A percentile compares a stretch with the other conserved stretches of the same genome.
These are phyloP conservation scores for Candida sanyaensis DNA, from an alignment of 1,139 yeast genomes.

Conservation along the genomic window DNA sequence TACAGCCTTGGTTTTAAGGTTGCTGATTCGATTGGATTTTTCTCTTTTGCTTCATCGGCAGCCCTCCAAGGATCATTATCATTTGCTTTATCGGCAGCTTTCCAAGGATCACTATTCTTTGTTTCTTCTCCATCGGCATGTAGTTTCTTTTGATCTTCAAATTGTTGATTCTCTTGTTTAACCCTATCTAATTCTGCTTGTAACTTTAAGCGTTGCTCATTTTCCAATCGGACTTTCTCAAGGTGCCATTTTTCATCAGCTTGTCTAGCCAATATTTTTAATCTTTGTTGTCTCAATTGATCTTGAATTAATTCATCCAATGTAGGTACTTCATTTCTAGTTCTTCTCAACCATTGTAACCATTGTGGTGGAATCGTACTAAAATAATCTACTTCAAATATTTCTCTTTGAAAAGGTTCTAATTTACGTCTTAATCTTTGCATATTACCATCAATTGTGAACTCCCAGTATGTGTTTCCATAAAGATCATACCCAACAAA, in stretches of 20 bases:
- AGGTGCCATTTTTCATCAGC: conserved; percentile 63
- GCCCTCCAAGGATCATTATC: background rate
- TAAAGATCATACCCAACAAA: conserved; percentile 75
- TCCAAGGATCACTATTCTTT: too few relatives aligned
- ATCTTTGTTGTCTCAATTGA: conserved; percentile 52
- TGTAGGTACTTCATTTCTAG: conserved; percentile 61
- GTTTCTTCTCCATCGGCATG: conserved; percentile 1
- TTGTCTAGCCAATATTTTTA: conserved; percentile 56
- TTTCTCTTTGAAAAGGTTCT: conserved; percentile 43
- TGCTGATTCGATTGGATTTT: conserved; percentile 39
- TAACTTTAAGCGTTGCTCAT: conserved; percentile 33
- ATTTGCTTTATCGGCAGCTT: too few relatives aligned
- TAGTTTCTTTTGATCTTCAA: conserved; percentile 10
- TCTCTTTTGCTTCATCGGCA: conserved; percentile 28
- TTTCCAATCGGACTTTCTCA: conserved; percentile 39
- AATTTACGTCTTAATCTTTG: conserved; percentile 50
- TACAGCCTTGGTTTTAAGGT: conserved; percentile 29
- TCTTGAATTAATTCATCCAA: conserved; percentile 63
- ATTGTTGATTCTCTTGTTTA: conserved; percentile 20
- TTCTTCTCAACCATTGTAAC: conserved; percentile 77
- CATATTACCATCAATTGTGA: conserved; percentile 51
- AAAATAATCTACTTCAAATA: conserved; percentile 53
- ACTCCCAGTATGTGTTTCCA: conserved; percentile 88
- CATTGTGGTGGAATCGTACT: conserved; percentile 66
- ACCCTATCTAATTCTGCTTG: conserved; percentile 36